Evolutionary conservation across 2,329 filamentous ascomycete genomes (phyloP).

Genomic region (Colletotrichum spinosum): DNA sequence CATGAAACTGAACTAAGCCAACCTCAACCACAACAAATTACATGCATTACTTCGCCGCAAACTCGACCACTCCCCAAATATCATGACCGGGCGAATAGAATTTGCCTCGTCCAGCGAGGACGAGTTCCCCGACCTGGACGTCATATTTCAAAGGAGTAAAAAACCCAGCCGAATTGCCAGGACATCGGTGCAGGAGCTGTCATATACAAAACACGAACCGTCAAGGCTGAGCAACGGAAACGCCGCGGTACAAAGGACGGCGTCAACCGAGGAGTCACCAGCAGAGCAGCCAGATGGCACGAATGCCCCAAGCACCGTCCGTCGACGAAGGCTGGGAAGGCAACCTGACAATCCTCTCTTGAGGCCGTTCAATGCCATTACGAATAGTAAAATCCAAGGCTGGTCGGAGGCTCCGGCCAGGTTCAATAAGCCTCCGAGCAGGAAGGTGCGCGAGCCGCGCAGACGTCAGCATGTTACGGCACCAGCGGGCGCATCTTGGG

Average conservation of each 20-base stretch:
- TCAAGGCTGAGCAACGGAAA: constrained; percentile 5
- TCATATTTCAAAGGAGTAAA: constrained; percentile 41
- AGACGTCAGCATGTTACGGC: background rate
- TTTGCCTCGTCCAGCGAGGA: constrained; percentile 51
- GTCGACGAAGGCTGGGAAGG: constrained; percentile 33
- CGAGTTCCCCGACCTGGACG: constrained; percentile 55
- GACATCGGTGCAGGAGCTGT: constrained; percentile 28
- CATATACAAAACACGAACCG: background rate
- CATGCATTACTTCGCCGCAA: background rate
- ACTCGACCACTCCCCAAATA: background rate
- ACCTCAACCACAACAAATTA: background rate
- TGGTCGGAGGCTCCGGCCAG: background rate
- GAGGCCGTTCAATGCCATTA: background rate
- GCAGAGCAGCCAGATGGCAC: background rate
- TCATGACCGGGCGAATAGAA: constrained; percentile 40
- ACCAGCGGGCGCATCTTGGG: background rate
- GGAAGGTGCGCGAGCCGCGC: constrained; percentile 7
- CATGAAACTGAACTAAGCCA: background rate
- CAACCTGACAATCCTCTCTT: constrained; percentile 21
- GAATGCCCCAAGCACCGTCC: constrained; percentile 1
- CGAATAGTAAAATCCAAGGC: constrained; percentile 10
- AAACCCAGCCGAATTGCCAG: background rate
- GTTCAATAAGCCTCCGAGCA: background rate
- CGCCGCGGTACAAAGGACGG: background rate
- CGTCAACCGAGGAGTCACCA: background rate